These are phyloP conservation scores for Pseudohyphozyma bogoriensis DNA, from an alignment of 768 basidiomycete species.

Conservation along the genomic window DNA sequence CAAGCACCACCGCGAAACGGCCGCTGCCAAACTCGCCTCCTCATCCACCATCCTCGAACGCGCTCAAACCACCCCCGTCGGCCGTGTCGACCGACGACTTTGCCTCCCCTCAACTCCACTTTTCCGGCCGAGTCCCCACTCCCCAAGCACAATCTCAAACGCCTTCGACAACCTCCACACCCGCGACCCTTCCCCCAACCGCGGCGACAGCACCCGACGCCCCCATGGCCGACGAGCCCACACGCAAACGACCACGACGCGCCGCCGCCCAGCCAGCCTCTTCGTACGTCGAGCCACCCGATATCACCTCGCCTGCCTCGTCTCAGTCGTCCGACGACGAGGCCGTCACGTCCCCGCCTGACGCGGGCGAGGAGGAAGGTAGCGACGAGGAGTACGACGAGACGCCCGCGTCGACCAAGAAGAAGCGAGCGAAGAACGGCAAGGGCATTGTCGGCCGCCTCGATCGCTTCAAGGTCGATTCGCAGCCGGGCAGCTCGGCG, in stretches of 20 bases:
- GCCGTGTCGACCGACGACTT: neutral
- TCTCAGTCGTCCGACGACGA: neutral
- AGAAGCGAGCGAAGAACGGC: no score
- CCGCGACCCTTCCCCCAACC: neutral
- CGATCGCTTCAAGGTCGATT: constrained; percentile 24
- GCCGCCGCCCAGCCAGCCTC: neutral
- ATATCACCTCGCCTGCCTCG: neutral
- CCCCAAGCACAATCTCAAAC: no score
- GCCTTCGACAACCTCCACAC: neutral
- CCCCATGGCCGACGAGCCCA: neutral
- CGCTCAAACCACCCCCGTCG: no score
- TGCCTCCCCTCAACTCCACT: neutral
- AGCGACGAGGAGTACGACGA: neutral
- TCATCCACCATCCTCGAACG: no score
- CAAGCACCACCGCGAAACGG: no score
- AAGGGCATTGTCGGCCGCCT: constrained; percentile 13
- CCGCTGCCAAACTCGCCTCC: no score
- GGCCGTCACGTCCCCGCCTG: neutral
- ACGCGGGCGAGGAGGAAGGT: neutral
- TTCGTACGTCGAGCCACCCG: no score
- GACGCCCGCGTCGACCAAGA: neutral
- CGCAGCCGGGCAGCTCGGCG: constrained; percentile 5
- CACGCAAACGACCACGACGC: neutral
- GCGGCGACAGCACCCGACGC: neutral
- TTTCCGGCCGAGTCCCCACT: neutral